Percentiles rank a stretch among this genome's conserved stretches.
These are phyloP conservation scores for Neltuma alba DNA, from an alignment of 306 rosid genomes.

Conservation along the genomic window DNA sequence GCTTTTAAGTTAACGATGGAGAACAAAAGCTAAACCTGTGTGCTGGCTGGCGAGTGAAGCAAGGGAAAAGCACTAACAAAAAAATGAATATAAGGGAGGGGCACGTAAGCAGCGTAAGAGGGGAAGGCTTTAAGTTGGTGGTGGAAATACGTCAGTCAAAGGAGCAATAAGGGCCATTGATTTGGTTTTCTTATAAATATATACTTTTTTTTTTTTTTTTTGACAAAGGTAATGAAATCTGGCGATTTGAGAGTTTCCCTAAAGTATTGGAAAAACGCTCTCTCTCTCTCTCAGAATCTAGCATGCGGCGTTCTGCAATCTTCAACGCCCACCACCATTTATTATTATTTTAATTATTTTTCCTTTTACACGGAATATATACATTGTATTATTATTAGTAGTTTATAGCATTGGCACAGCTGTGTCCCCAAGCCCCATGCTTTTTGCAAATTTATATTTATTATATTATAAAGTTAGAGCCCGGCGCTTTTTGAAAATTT, in stretches of 20 bases:
- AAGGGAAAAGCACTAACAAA: background rate
- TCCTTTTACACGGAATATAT: background rate
- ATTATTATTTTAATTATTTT: background rate
- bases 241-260: background rate
- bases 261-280: background rate
- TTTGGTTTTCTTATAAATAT: background rate
- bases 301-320: background rate
- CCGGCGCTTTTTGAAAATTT: no score
- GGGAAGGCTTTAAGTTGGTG: background rate
- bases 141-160: background rate
- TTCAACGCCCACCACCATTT: background rate
- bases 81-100: no score
- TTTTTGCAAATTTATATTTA: no score
- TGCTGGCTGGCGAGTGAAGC: background rate
- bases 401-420: background rate
- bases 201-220: no score
- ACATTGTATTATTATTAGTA: background rate
- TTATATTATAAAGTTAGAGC: no score
- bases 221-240: background rate
- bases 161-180: background rate
- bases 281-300: background rate
- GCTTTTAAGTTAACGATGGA: constrained; percentile 13
- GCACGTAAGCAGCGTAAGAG: background rate
- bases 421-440: background rate
- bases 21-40: background rate